Base-by-base conservation (phyloP, 306 rosid genomes). In the Casuarina equisetifolia region DNA sequence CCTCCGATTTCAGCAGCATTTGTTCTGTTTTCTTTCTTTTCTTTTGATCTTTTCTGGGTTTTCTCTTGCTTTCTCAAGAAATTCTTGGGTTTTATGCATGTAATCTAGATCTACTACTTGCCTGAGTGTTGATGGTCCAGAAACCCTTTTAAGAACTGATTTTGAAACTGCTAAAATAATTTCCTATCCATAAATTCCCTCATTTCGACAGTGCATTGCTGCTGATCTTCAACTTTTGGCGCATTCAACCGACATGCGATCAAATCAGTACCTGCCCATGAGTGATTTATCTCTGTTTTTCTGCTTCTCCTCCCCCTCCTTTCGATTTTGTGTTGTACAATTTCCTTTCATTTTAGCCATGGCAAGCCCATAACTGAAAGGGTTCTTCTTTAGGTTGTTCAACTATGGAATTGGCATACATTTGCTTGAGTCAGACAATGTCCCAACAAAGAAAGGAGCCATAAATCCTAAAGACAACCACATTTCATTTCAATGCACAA, bases 381-480 rank as follows among this genome's bases (percentile, higher is more conserved):
- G 46, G n/a, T 15, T 48, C 5, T 69, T 71, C 49, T 20, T 38
- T 38, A 90, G 96, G 96, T 44, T 91, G 79, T 87, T 91, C 85
- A 89, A 80, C 79, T 68, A 86, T 70, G 92, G 96, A 35, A 74
- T 91, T 39, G 93, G 96, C 3, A 89, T 91, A 59, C 96, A 89
- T 79, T 81, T 91, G 62, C 87, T 91, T 19, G 91, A 87, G 76
- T 75, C 91, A 4, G 85, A 79, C 5, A 67, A 76, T 52, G 73
- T 59, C 51, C 81, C 84, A 50, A 75, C 74, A 74, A 48, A 75
- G 43, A 83, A 78, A 73, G 61, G 85, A 54, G 74, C 48, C 63
- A 91, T 91, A 62, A 87, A 89, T 76, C 90, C 96, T 0, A 91
- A 89, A 78, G 96, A 84, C 78, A 91, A 91, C 73, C 93, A 89